A percentile compares a stretch with the other conserved stretches of the same genome.
These are phyloP conservation scores for Botryotinia narcissicola DNA, from an alignment of 2,329 filamentous ascomycete species.

Conservation along the genomic window DNA sequence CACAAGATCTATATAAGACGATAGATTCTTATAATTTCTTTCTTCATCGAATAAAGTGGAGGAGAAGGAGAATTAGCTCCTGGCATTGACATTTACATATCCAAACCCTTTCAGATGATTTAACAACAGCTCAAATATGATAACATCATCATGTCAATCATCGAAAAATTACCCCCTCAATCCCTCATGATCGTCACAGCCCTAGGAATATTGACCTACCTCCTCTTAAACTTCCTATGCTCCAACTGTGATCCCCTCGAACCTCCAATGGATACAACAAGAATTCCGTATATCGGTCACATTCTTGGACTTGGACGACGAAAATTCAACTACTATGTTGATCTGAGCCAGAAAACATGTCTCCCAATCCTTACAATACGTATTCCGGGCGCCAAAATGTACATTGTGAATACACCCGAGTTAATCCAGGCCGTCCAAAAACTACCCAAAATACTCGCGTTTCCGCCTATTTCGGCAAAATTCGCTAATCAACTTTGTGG, in stretches of 20 bases:
- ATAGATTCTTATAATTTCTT: background rate
- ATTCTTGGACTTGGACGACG: slow-evolving; percentile 13
- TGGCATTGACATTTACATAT: background rate
- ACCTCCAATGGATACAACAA: background rate
- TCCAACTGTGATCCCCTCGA: background rate
- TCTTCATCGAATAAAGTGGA: background rate
- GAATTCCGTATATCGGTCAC: slow-evolving; percentile 22
- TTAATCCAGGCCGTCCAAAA: slow-evolving; percentile 43
- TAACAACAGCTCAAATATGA: background rate
- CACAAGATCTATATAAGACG: background rate
- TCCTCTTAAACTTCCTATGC: background rate
- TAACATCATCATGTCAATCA: background rate
- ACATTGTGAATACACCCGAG: slow-evolving; percentile 42
- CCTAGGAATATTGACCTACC: background rate
- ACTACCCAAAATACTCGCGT: slow-evolving; percentile 41
- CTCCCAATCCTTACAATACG: slow-evolving; percentile 44
- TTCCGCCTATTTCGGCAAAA: slow-evolving; percentile 41
- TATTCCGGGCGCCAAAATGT: slow-evolving; percentile 44
- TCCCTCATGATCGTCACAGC: too few species aligned
- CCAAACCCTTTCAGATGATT: background rate
- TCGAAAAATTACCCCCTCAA: too few species aligned
- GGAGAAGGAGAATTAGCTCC: background rate
- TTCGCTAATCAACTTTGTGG: slow-evolving; percentile 17
- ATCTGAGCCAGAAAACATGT: slow-evolving; percentile 20
- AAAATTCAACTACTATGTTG: slow-evolving; percentile 23